These are phyloP conservation scores for Naganishia vaughanmartiniae DNA, from an alignment of 768 basidiomycete genomes.

Conservation along the genomic window DNA sequence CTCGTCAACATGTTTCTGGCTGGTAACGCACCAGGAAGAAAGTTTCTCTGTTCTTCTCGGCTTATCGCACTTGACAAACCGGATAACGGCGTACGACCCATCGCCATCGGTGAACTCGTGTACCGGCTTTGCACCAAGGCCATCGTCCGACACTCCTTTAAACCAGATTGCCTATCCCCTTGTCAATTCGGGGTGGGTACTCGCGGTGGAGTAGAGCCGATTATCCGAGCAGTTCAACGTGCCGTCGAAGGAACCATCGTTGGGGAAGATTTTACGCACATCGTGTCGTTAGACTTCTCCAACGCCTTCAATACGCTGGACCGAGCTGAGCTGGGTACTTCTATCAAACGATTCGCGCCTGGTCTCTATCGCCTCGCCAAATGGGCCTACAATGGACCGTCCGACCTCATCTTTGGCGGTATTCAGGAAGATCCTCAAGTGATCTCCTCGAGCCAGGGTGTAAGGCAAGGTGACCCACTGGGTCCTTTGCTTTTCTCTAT, in stretches of 20 bases:
- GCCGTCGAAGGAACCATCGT: constrained; percentile 26
- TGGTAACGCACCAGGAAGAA: no score
- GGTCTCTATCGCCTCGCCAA: constrained; percentile 25
- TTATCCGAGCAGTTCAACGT: constrained; percentile 32
- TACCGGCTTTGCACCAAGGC: constrained; percentile 34
- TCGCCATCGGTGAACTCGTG: constrained; percentile 38
- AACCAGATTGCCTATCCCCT: constrained; percentile 10
- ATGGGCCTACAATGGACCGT: constrained; percentile 23
- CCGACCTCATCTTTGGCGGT: not conserved
- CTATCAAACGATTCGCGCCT: constrained; percentile 33
- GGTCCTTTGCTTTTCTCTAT: no score
- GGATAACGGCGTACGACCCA: no score
- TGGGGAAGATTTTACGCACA: constrained; percentile 21
- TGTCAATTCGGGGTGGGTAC: constrained; percentile 35
- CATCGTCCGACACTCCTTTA: constrained; percentile 28
- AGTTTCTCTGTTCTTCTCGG: no score
- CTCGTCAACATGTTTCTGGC: no score
- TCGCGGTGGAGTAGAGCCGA: constrained; percentile 32
- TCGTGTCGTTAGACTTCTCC: constrained; percentile 36
- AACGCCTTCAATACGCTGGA: no score
- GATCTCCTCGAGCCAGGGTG: constrained; percentile 35
- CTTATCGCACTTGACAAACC: no score
- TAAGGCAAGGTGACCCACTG: no score
- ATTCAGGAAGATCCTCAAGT: not conserved
- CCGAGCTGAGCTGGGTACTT: no score